These are phyloP conservation scores for Cercospora sp. DNA, from an alignment of 2,329 filamentous ascomycete genomes.

Conservation along the genomic window DNA sequence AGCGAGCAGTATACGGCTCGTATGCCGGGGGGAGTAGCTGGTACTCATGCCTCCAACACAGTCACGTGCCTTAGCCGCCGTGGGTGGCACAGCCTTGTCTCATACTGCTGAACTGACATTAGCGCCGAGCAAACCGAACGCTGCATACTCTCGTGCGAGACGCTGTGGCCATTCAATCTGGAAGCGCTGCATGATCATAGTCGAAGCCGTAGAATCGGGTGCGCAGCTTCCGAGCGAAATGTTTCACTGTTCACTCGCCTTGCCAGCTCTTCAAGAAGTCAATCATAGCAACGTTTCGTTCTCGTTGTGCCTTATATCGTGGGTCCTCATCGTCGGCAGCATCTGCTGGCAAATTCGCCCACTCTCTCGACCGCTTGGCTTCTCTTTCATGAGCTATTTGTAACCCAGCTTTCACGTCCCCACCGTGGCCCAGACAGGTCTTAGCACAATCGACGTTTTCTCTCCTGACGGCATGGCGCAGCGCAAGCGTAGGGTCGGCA, in stretches of 20 bases:
- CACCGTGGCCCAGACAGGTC: conserved; percentile 9
- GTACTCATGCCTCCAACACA: background rate
- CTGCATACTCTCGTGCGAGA: background rate
- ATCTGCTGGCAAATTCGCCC: background rate
- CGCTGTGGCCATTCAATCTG: background rate
- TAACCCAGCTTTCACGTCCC: background rate
- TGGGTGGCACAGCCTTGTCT: background rate
- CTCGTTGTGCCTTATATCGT: background rate
- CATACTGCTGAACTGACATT: background rate
- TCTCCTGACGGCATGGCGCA: background rate
- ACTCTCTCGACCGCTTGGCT: background rate
- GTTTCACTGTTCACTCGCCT: background rate
- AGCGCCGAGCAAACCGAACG: background rate
- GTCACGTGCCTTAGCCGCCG: background rate
- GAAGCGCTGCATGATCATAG: background rate
- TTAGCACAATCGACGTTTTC: conserved; percentile 11
- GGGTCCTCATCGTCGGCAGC: background rate
- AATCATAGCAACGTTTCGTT: background rate
- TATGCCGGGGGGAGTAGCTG: no score
- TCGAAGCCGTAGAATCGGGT: background rate
- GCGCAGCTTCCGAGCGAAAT: background rate
- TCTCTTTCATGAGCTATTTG: background rate
- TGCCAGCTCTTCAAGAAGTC: background rate
- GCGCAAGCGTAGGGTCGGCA: conserved; percentile 6
- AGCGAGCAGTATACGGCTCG: no score